Percentiles rank a stretch among this genome's conserved stretches.
phyloP scores from a whole-genome alignment of 345 rosid genomes.

The Lepidium didymum region DNA sequence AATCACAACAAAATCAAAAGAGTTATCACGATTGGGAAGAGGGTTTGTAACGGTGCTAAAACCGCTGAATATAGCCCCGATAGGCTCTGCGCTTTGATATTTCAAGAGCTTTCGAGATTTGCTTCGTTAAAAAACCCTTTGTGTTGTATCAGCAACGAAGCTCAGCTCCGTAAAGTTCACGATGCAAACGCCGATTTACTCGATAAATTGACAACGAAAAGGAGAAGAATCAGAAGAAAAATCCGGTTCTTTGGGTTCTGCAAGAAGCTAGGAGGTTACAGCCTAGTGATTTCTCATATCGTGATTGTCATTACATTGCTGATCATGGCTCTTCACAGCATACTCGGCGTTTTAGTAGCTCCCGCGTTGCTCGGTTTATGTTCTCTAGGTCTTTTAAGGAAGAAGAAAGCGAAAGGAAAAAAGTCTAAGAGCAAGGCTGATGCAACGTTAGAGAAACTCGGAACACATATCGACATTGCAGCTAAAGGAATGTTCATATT shows the following conservation, averaged over 20 bases:
- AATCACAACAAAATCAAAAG: conserved; percentile 46
- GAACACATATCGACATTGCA: conserved; percentile 59
- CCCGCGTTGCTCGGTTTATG: conserved; percentile 46
- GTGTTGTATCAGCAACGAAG: conserved; percentile 29
- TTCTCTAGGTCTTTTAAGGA: conserved; percentile 34
- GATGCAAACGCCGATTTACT: conserved; percentile 42
- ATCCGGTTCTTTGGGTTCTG: conserved; percentile 29
- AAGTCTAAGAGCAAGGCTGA: neutral
- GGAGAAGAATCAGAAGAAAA: conserved; percentile 43
- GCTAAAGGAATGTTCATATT: conserved; percentile 68
- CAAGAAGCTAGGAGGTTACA: conserved; percentile 40
- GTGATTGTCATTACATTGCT: conserved; percentile 37
- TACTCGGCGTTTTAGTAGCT: conserved; percentile 49
- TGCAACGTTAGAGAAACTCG: conserved; percentile 34
- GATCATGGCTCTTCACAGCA: conserved; percentile 54
- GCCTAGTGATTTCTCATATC: conserved; percentile 39
- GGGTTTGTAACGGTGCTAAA: conserved; percentile 22
- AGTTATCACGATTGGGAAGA: conserved; percentile 38
- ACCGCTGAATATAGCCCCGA: neutral
- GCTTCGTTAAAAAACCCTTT: conserved; percentile 50
- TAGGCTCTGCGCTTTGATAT: conserved; percentile 14
- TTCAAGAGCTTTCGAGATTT: conserved; percentile 48
- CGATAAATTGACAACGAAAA: conserved; percentile 35
- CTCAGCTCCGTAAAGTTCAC: conserved; percentile 30
- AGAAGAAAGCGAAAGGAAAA: conserved; percentile 28